Base-by-base conservation (phyloP, 1,284 basidiomycete species). In the Lignosus rhinocerotis region DNA sequence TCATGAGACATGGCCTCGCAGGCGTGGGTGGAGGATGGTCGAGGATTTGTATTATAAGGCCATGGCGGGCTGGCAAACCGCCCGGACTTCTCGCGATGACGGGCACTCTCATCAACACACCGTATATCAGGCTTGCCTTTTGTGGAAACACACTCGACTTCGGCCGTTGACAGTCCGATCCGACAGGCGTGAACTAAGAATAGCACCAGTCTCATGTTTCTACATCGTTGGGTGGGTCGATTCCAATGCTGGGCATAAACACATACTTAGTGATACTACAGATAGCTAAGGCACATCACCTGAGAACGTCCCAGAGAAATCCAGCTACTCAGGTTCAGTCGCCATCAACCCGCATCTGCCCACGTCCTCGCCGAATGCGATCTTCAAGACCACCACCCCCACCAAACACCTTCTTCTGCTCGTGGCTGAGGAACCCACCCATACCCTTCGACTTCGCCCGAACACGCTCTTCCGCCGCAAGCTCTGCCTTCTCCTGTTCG, bases 341-440 rank as follows among this genome's bases (percentile, higher is more conserved):
- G 0, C 61, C 70, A 48, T 70, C 71, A 6, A 72, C 69, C 43
- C 69, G 67, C 70, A 72, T 69, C 57, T 69, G 67, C 8, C 71
- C 71, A 10, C 86, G 76, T 42, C 89, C 88, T 66, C 90, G 77
- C 66, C 76, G 79, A 53, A 92, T 86, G 58, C 90, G 78, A 33
- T 92, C 90, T 70, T 90, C 90, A 44, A 92, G 72, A n/a, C 86
- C 89, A 45, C 89, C 88, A 6, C 75, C 70, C 30, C 87, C 89
- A 43, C 90, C 85, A 69, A 90, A 92, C 1, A 92, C 88, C 63
- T 81, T 88, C 78, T 90, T 92, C 75, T 86, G 83, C 65, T 92
- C 90, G 19, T 83, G 77, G 56, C 81, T 86, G 64, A 92, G 74
- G 76, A 92, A 92, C 6, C 76, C 78, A 44, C 86, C 88, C 81